Base-by-base conservation (phyloP, 2,329 filamentous ascomycete genomes). In the Aspergillus glaucus region DNA sequence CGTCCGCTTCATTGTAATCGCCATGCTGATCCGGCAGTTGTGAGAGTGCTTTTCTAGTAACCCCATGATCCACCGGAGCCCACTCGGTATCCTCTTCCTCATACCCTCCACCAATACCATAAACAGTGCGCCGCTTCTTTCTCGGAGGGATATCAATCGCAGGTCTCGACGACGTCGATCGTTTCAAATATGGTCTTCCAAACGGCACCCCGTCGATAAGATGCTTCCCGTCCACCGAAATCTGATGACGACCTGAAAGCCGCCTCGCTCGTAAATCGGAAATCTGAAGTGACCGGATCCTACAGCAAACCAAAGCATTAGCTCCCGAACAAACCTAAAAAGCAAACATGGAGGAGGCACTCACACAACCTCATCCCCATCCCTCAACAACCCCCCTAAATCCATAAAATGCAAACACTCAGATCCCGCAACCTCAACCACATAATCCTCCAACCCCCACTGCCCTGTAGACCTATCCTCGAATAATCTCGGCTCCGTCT, bases 361-460 rank as follows among this genome's bases (percentile, higher is more conserved):
- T 60, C 73, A 90, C 86, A 87, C 75, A 48, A 96, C 80, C 66
- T 91, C 82, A 60, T 96, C 91, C 47, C 93, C 89, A 45, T 92
- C 85, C 57, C 87, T 86, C 50, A 95, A 73, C 8, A 93, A 74
- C 41, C 79, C 78, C 12, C 76, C 74, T 5, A 95, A 78, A 17
- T 79, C 76, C 64, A 88, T 85, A 60, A 88, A 97, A 70, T 96
- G 92, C 49, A 96, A 71, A 59, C 88, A 93, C 69, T 97, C 92
- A 56, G 88, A 96, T 42, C 80, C 82, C n/a, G 78, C 78, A 3
- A 95, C 77, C 67, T 94, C 87, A 26, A 95, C 88, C 7, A 80
- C 80, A 67, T 97, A 97, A 64, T 96, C 88, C 61, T 96, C 91
- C 3, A 95, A 71, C 0, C 88, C 89, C 88, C 89, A 95, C 51